Base-by-base conservation (phyloP, 1,139 yeast species). In the Suhomyces terraborum region DNA sequence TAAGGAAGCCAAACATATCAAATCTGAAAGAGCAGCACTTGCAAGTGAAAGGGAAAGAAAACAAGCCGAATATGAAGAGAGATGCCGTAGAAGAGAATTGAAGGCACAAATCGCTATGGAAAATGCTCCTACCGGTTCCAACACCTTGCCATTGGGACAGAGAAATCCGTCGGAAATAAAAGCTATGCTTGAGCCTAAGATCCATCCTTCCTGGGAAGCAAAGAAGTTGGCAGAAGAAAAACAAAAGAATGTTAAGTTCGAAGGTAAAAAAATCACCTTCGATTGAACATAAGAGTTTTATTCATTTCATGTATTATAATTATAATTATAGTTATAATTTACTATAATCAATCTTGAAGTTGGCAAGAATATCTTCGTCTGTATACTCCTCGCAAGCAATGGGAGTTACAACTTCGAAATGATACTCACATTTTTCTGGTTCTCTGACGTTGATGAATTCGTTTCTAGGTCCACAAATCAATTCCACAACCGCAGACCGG, bases 201-300 rank as follows among this genome's bases (percentile, higher is more conserved):
- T 88, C 44, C 98, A 93, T 77, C 98, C 98, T 13, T 93, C 98
- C 3, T 93, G 98, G 98, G 83, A 81, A 54, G 98, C 98, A 14
- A 84, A 84, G 66, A 77, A 75, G 62, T 61, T 71, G 45, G 87
- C 86, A 41, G 85, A 87, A 64, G 83, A 84, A 58, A 77, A 80
- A 52, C 60, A 72, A 47, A 78, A 79, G 62, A 79, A 79, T 45
- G 81, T 77, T 37, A 82, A 84, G 55, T 89, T 89, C 57, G 64
- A 73, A 38, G 98, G 98, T 59, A 91, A 88, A 67, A 93, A 91
- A 70, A 77, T 86, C 54, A 80, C 75, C 2, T 91, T 91, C 59
- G 82, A 77, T 49, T 72, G 53, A 25, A 22, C n/a, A n/a, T n/a
- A n/a, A n/a, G n/a, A 6, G 8, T 18, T 9, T 18, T 10, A 28